A percentile compares a stretch with the other conserved stretches of the same genome.
phyloP scores from a whole-genome alignment of 305 asterid genomes.

The Nicotiana rustica region DNA sequence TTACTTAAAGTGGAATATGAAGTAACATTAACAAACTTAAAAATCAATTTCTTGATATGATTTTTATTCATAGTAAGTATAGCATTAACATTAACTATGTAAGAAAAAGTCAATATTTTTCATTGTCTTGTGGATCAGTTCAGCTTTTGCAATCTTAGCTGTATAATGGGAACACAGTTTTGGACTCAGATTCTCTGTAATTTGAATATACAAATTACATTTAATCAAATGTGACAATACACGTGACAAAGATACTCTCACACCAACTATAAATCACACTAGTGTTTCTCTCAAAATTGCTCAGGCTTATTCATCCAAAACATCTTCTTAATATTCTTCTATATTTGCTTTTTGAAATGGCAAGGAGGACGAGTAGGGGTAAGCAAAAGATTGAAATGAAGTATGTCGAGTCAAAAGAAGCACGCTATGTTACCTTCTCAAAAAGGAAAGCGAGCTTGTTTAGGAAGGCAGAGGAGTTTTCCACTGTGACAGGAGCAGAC shows the following conservation, averaged over 20 bases:
- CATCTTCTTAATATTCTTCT: neutral
- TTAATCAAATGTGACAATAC: neutral
- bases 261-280: neutral
- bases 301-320: neutral
- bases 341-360: neutral
- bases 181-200: neutral
- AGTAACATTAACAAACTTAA: too few species aligned
- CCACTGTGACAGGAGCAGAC: neutral
- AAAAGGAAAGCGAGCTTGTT: slow-evolving; percentile 20
- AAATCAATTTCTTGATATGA: too few species aligned
- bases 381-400: slow-evolving; percentile 27
- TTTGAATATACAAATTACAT: too few species aligned
- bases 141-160: too few species aligned
- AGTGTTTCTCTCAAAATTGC: neutral
- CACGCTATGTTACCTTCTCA: slow-evolving; percentile 9
- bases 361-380: neutral
- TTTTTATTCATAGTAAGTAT: too few species aligned
- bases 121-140: too few species aligned
- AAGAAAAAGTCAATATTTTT: too few species aligned
- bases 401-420: neutral
- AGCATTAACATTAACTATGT: too few species aligned
- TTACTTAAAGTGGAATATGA: neutral
- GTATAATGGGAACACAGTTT: neutral
- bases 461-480: neutral
- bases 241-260: neutral